Evolutionary conservation across 768 basidiomycete genomes (phyloP).

Genomic region (Rossbeevera mucosa): DNA sequence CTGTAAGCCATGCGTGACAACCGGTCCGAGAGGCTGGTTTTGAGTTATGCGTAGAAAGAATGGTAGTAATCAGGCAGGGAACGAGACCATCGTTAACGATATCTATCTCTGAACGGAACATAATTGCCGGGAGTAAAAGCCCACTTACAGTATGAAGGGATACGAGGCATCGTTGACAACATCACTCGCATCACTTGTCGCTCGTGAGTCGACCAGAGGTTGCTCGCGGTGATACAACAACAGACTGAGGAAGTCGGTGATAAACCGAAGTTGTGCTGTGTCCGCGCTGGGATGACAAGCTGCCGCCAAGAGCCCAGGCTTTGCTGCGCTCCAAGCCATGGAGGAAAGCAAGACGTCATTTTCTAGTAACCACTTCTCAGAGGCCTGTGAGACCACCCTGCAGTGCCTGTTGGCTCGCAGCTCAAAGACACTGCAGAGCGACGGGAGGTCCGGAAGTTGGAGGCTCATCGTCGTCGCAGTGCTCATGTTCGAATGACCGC

Average conservation of each 20-base stretch:
- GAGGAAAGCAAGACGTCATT: slow-evolving; percentile 19
- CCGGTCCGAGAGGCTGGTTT: slow-evolving; percentile 36
- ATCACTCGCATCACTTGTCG: neutral
- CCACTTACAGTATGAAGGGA: slow-evolving; percentile 22
- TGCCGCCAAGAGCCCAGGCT: slow-evolving; percentile 50
- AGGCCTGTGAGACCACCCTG: slow-evolving; percentile 22
- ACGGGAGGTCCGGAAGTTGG: slow-evolving; percentile 28
- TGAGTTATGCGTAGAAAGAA: neutral
- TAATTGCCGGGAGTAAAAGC: neutral
- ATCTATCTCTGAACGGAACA: neutral
- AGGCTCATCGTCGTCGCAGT: slow-evolving; percentile 21
- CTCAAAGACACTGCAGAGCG: slow-evolving; percentile 24
- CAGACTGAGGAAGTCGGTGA: slow-evolving; percentile 47
- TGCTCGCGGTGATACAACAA: slow-evolving; percentile 36
- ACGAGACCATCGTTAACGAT: slow-evolving; percentile 4
- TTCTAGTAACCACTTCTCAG: slow-evolving; percentile 27
- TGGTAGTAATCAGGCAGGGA: slow-evolving; percentile 3
- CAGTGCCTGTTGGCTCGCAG: slow-evolving; percentile 29
- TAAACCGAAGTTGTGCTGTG: slow-evolving; percentile 47
- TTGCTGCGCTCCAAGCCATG: slow-evolving; percentile 27
- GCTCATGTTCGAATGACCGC: neutral
- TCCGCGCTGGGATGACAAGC: slow-evolving; percentile 59
- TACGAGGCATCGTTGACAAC: neutral
- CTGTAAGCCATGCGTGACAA: slow-evolving; percentile 33
- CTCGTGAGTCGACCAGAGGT: neutral